Conservation (phyloP, 805 yeast genomes). For the Lachancea cidri region DNA sequence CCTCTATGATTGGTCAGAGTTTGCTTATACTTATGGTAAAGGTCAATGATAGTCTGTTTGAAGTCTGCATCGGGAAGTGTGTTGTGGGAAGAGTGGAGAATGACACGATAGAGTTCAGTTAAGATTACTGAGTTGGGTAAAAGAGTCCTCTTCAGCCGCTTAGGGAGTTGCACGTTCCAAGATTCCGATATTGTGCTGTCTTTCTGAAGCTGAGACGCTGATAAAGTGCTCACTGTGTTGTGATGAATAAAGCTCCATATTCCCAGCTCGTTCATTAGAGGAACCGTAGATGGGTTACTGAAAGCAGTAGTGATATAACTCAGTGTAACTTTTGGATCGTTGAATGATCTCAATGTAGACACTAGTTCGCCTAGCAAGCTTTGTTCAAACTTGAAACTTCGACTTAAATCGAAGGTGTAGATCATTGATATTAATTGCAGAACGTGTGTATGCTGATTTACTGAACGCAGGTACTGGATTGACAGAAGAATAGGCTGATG, state of each 20-base stretch:
- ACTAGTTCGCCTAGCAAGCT: constrained; percentile 19
- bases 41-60: constrained; percentile 13
- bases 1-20: constrained; percentile 4
- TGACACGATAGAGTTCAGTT: constrained; percentile 23
- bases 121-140: constrained; percentile 17
- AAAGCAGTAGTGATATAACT: constrained; percentile 21
- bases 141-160: constrained; percentile 3
- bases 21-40: constrained; percentile 16
- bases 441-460: constrained; percentile 24
- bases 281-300: constrained; percentile 8
- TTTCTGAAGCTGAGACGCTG: constrained; percentile 6
- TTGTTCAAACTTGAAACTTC: constrained; percentile 17
- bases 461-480: constrained; percentile 13
- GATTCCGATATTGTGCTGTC: constrained; percentile 4
- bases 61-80: constrained; percentile 12
- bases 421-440: constrained; percentile 18
- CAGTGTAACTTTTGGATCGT: constrained; percentile 26
- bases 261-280: constrained; percentile 25
- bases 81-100: constrained; percentile 12
- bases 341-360: constrained; percentile 20
- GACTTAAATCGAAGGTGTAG: constrained; percentile 9
- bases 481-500: constrained; percentile 16
- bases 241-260: constrained; percentile 26
- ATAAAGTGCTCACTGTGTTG: constrained; percentile 9
- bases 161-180: constrained; percentile 12